These are phyloP conservation scores for Acanthamoeba healyi DNA, from an alignment of 208 protist genomes.

Conservation along the genomic window DNA sequence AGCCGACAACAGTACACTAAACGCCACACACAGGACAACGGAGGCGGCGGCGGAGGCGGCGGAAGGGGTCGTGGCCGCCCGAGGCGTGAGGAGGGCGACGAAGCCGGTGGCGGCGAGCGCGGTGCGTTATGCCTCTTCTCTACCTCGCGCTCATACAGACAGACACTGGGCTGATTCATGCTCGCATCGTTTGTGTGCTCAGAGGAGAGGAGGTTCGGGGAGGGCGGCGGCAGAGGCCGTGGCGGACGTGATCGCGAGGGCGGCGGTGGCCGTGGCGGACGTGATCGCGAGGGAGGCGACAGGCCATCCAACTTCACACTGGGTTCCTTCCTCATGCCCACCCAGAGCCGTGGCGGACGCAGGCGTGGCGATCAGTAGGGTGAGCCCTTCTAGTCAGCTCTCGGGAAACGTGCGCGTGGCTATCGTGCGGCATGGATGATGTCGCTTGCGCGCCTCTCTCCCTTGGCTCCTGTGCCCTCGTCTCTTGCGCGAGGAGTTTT, in stretches of 20 bases:
- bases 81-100: neutral
- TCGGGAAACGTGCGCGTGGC: neutral
- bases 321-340: neutral
- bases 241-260: neutral
- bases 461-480: neutral
- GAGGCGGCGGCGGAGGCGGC: neutral
- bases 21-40: conserved; percentile 12
- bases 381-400: neutral
- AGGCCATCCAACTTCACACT: neutral
- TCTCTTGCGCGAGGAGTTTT: too few relatives aligned
- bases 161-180: too few relatives aligned
- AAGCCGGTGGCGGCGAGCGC: neutral
- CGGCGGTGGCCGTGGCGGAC: too few relatives aligned
- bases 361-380: neutral
- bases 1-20: too few relatives aligned
- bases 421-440: neutral
- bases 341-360: neutral
- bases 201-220: neutral
- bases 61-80: conserved; percentile 9
- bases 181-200: too few relatives aligned
- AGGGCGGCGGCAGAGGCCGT: neutral
- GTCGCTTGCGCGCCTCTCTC: neutral
- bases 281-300: neutral
- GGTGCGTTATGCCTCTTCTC: neutral
- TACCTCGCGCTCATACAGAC: too few relatives aligned